Conservation (phyloP, 768 basidiomycete genomes). For the Chiua virens region DNA sequence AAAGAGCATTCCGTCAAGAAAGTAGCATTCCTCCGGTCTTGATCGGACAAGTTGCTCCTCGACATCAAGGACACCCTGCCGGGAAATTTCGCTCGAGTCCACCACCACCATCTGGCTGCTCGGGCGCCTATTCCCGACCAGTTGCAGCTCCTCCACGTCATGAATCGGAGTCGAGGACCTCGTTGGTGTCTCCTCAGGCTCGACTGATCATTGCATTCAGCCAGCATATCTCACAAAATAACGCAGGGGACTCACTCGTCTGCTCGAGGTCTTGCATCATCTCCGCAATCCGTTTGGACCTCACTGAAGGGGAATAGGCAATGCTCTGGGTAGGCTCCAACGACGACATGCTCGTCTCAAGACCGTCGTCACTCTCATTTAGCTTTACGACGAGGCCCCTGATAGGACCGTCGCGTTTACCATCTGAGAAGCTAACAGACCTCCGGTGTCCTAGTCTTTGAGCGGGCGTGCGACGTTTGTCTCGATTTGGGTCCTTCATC, state of each 20-base stretch:
- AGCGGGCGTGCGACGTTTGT: constrained; percentile 56
- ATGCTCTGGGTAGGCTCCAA: constrained; percentile 17
- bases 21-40: constrained; percentile 48
- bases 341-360: constrained; percentile 21
- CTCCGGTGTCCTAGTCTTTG: constrained; percentile 56
- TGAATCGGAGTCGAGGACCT: constrained; percentile 49
- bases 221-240: constrained; percentile 1
- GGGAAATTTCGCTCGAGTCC: constrained; percentile 29
- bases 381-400: constrained; percentile 48
- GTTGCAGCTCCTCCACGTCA: constrained; percentile 47
- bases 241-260: constrained; percentile 52
- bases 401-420: constrained; percentile 87
- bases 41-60: constrained; percentile 37
- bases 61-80: constrained; percentile 48
- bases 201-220: constrained; percentile 17
- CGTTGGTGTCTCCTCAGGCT: constrained; percentile 55
- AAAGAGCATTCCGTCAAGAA: constrained; percentile 98
- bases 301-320: constrained; percentile 52
- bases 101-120: constrained; percentile 28
- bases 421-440: constrained; percentile 97
- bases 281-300: constrained; percentile 79
- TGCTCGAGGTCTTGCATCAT: constrained; percentile 76
- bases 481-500: constrained; percentile 51
- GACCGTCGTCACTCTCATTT: constrained; percentile 39
- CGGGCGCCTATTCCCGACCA: constrained; percentile 43